Evolutionary conservation across 169 alveolate genomes (phyloP).

Genomic region (Cryptosporidium felis): DNA sequence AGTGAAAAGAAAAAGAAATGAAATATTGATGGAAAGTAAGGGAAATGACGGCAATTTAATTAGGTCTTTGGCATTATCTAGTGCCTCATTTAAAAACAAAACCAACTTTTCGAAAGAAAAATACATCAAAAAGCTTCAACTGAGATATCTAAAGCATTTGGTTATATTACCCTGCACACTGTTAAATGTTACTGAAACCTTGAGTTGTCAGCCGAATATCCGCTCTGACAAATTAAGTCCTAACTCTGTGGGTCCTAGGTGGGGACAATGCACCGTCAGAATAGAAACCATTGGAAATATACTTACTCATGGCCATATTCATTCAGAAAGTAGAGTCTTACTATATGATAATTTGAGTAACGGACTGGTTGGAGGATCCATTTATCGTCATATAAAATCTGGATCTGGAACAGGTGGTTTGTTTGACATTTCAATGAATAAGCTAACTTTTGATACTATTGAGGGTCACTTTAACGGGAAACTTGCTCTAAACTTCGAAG

Average conservation of each 20-base stretch:
- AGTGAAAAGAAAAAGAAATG: constrained; percentile 32
- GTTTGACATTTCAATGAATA: constrained; percentile 43
- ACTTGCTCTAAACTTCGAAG: constrained; percentile 51
- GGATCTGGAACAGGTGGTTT: constrained; percentile 8
- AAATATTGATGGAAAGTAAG: constrained; percentile 3
- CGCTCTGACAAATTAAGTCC: constrained; percentile 34
- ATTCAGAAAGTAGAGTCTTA: constrained; percentile 16
- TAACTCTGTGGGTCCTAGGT: constrained; percentile 66
- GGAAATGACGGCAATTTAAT: constrained; percentile 29
- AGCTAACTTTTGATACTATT: constrained; percentile 50
- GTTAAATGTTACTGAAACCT: constrained; percentile 41
- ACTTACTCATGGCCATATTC: constrained; percentile 49
- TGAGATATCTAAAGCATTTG: constrained; percentile 38
- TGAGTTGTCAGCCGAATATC: constrained; percentile 52
- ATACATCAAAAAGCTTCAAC: constrained; percentile 51
- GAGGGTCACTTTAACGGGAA: constrained; percentile 50
- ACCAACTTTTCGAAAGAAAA: constrained; percentile 54
- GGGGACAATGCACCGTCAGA: constrained; percentile 69
- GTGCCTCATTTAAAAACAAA: constrained; percentile 35
- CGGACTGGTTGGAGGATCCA: constrained; percentile 67
- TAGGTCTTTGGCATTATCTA: constrained; percentile 35
- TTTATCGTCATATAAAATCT: constrained; percentile 63
- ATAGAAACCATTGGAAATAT: constrained; percentile 63
- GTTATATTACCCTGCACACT: constrained; percentile 19
- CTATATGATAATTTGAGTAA: constrained; percentile 51